Evolutionary conservation across 176 grass and related monocot species (phyloP), one percentile per base, ranked within the genome.

Genomic region (Oryza meyeriana): DNA sequence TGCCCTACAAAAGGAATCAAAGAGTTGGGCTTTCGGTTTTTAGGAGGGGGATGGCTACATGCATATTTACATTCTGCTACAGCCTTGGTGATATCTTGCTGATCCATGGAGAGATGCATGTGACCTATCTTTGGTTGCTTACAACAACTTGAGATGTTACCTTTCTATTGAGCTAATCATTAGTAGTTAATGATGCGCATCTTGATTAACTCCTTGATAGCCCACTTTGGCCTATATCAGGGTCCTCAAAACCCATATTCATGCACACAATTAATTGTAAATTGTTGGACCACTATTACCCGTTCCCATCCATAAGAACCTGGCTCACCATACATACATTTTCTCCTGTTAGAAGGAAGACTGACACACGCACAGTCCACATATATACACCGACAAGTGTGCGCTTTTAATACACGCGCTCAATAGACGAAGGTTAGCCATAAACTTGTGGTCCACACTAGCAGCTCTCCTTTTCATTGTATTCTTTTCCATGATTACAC

Each of bases 171-270:
- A 32, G 73, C 78, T 86, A 78, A 78, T 90, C 44, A 90, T 90
- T 72, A 78, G 66, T 79, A 73, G 72, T 74, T 82, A 67, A 79
- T 86, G 88, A 78, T 78, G 84, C 39, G 67, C 79, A 74, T 83
- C 83, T 90, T 82, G 79, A 78, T 86, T 81, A 81, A 82, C 78
- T 81, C 58, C 5, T 57, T 89, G 83, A 81, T 58, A 81, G 64
- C 12, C 30, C 83, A 55, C 87, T 50, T 63, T 70, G 50, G 81
- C 70, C 81, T 66, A 58, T 65, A 55, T 10, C 58, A 62, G 52
- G 70, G 36, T 36, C 47, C 67, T 69, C 26, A 24, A 28, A 75
- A 74, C 79, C 66, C 81, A 89, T 85, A 45, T 77, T 16, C 81
- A 17, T 55, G 48, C 71, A 24, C 63, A 59, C 52, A 34, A 64